These are phyloP conservation scores for Diaporthe helianthi DNA, from an alignment of 2,329 filamentous ascomycete species.

Conservation along the genomic window DNA sequence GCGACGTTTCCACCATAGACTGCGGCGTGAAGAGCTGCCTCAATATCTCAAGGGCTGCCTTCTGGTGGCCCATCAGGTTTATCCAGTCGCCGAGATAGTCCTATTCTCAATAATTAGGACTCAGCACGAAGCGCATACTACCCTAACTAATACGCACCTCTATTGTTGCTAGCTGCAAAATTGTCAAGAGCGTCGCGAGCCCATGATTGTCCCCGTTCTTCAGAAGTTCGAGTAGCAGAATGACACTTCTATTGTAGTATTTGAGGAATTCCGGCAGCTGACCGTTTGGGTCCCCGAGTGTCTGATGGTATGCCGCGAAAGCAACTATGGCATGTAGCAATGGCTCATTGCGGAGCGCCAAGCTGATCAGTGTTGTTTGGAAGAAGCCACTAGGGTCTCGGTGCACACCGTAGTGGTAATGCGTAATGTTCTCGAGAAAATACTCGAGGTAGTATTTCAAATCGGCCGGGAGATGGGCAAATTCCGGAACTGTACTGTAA, in stretches of 20 bases:
- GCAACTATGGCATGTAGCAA: conserved; percentile 86
- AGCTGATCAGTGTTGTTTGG: conserved; percentile 70
- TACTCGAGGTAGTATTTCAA: conserved; percentile 81
- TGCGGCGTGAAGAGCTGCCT: conserved; percentile 79
- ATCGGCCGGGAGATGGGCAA: conserved; percentile 69
- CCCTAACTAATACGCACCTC: conserved; percentile 64
- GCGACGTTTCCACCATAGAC: conserved; percentile 73
- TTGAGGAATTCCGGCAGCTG: conserved; percentile 82
- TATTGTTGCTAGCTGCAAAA: conserved; percentile 90
- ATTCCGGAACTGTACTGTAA: conserved; percentile 49
- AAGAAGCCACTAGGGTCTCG: conserved; percentile 77
- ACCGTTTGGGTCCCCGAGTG: conserved; percentile 72
- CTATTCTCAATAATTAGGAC: conserved; percentile 51
- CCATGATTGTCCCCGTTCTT: conserved; percentile 74
- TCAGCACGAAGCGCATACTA: conserved; percentile 39
- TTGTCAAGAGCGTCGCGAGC: conserved; percentile 80
- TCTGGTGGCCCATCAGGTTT: conserved; percentile 90
- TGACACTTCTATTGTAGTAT: conserved; percentile 91
- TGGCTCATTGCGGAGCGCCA: conserved; percentile 77
- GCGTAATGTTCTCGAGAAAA: conserved; percentile 77
- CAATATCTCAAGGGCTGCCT: conserved; percentile 83
- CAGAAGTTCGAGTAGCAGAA: conserved; percentile 74
- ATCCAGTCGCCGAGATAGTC: conserved; percentile 97
- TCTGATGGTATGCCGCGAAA: conserved; percentile 87
- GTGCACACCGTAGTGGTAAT: conserved; percentile 83